phyloP scores from a whole-genome alignment of 331 rosid species.

The Malus hybrid region DNA sequence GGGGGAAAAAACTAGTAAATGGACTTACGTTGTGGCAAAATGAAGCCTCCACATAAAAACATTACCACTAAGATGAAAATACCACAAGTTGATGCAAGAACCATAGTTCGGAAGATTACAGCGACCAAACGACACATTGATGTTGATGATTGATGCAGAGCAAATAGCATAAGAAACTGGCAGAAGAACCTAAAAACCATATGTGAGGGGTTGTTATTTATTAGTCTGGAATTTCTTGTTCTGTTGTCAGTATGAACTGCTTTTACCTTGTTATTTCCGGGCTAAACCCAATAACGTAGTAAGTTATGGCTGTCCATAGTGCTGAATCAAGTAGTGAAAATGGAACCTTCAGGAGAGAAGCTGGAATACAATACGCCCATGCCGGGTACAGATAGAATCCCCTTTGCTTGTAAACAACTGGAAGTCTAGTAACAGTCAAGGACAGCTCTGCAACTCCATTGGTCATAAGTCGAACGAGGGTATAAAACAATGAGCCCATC shows the following conservation, averaged over 20 bases:
- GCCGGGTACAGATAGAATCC: constrained; percentile 67
- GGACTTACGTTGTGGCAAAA: constrained; percentile 59
- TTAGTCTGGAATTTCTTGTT: not conserved
- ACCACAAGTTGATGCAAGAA: constrained; percentile 58
- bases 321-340: constrained; percentile 60
- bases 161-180: constrained; percentile 53
- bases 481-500: constrained; percentile 69
- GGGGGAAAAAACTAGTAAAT: not conserved
- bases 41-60: constrained; percentile 80
- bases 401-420: constrained; percentile 68
- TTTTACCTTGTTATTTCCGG: constrained; percentile 62
- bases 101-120: constrained; percentile 51
- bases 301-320: constrained; percentile 78
- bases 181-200: constrained; percentile 54
- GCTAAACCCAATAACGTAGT: constrained; percentile 74
- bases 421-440: constrained; percentile 66
- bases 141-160: constrained; percentile 59
- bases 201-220: not conserved
- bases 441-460: constrained; percentile 81
- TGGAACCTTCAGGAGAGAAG: constrained; percentile 65
- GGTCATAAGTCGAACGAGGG: constrained; percentile 61
- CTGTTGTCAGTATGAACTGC: not conserved
- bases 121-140: constrained; percentile 76
- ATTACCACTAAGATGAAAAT: constrained; percentile 40
- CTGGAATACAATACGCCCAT: constrained; percentile 82